Conservation (phyloP, 768 basidiomycete species). For the Phylloporus sp. region DNA sequence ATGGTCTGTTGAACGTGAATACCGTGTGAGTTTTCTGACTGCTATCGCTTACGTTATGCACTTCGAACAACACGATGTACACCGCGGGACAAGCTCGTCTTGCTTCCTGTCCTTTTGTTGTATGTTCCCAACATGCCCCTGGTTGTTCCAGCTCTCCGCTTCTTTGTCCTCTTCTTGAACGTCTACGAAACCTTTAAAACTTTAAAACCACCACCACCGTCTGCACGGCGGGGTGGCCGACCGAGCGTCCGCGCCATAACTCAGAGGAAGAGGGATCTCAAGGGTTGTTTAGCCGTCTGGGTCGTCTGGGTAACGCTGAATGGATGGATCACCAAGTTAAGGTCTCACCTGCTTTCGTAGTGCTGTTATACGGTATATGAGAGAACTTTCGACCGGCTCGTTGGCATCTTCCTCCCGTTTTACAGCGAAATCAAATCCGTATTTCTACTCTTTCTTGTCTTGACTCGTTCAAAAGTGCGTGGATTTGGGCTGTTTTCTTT, state of each 20-base stretch:
- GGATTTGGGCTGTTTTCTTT: conserved; percentile 3
- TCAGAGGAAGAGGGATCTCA: conserved; percentile 81
- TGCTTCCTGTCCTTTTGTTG: conserved; percentile 1
- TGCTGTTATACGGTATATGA: conserved; percentile 69
- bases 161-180: conserved; percentile 72
- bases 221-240: conserved; percentile 45
- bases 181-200: conserved; percentile 84
- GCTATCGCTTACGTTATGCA: conserved; percentile 19
- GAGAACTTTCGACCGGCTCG: conserved; percentile 55
- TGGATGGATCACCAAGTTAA: conserved; percentile 4
- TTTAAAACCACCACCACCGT: conserved; percentile 61
- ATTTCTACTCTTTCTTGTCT: conserved; percentile 65
- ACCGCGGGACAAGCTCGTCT: not conserved
- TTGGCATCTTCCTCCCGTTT: conserved; percentile 75
- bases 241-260: conserved; percentile 65
- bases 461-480: conserved; percentile 72
- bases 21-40: conserved; percentile 16
- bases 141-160: conserved; percentile 61
- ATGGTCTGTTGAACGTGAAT: conserved; percentile 40
- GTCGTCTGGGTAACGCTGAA: conserved; percentile 67
- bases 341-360: conserved; percentile 35
- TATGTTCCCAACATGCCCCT: conserved; percentile 51
- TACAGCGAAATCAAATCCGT: conserved; percentile 80
- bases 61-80: conserved; percentile 12
- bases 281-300: conserved; percentile 82